These are phyloP conservation scores for Bipolaris gigantea DNA, from an alignment of 2,329 filamentous ascomycete genomes.

Conservation along the genomic window DNA sequence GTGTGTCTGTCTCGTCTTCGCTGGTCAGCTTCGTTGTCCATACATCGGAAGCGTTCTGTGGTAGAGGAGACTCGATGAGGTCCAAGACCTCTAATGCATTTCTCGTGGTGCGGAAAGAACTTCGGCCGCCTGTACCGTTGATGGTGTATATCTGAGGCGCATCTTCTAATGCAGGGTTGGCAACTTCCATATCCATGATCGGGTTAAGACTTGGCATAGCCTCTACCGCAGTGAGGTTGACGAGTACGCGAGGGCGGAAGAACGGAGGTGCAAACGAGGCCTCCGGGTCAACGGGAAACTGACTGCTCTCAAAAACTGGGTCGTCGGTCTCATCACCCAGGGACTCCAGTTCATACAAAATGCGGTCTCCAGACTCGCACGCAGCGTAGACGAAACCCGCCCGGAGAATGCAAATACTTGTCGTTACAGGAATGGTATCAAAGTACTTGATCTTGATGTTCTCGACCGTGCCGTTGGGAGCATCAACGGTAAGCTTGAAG, in stretches of 20 bases:
- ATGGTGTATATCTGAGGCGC: conserved; percentile 95
- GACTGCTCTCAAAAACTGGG: conserved; percentile 79
- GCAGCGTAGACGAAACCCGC: conserved; percentile 94
- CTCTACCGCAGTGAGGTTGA: conserved; percentile 84
- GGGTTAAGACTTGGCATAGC: conserved; percentile 89
- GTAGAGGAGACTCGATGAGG: conserved; percentile 91
- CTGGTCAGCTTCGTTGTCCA: conserved; percentile 91
- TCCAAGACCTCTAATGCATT: conserved; percentile 93
- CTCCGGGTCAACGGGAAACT: conserved; percentile 74
- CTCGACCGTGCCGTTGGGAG: conserved; percentile 67
- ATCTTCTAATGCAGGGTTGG: conserved; percentile 87
- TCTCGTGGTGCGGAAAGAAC: conserved; percentile 87
- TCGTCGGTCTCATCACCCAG: conserved; percentile 95
- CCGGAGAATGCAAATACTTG: conserved; percentile 88
- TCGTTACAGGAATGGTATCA: conserved; percentile 88
- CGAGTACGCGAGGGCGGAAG: conserved; percentile 76
- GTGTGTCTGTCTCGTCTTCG: conserved; percentile 84
- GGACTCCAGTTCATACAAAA: conserved; percentile 97
- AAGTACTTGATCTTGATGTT: conserved; percentile 95
- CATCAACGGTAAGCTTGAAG: conserved; percentile 94
- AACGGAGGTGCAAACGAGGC: conserved; percentile 76
- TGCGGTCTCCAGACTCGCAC: conserved; percentile 88
- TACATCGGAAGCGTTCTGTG: conserved; percentile 83
- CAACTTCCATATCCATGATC: conserved; percentile 85
- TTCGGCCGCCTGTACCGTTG: conserved; percentile 84